Evolutionary conservation across 192 early-diverging fungal genomes (phyloP).

Genomic region (Coemansia sp.): DNA sequence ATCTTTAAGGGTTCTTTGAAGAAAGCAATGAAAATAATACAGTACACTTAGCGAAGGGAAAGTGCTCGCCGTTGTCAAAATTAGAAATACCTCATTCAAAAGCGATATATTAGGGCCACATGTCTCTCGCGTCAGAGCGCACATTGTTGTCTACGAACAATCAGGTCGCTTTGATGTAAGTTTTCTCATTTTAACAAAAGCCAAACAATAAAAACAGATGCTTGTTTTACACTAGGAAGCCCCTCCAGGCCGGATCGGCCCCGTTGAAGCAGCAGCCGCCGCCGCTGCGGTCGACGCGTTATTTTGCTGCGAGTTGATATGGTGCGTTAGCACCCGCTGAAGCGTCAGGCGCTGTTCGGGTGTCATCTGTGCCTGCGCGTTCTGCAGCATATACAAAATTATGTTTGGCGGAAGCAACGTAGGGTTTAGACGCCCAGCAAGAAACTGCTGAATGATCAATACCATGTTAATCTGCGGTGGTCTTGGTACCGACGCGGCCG

Average conservation of each 20-base stretch:
- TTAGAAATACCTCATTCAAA: background rate
- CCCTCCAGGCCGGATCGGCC: constrained; percentile 22
- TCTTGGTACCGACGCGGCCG: constrained; percentile 10
- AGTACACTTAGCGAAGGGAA: too few species aligned
- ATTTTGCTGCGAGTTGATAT: constrained; percentile 20
- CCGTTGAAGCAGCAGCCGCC: constrained; percentile 1
- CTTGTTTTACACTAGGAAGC: background rate
- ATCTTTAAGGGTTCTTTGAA: too few species aligned
- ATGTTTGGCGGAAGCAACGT: constrained; percentile 22
- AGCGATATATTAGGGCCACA: too few species aligned
- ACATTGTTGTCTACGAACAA: too few species aligned
- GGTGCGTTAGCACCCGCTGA: constrained; percentile 24
- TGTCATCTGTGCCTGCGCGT: constrained; percentile 28
- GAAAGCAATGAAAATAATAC: too few species aligned
- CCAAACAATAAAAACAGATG: background rate
- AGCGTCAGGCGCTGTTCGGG: constrained; percentile 24
- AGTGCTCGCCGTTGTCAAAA: background rate
- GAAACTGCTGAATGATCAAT: constrained; percentile 32
- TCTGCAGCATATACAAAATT: constrained; percentile 27
- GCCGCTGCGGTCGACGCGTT: constrained; percentile 2
- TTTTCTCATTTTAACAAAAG: too few species aligned
- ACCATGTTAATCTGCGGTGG: constrained; percentile 31
- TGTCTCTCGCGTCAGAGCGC: too few species aligned
- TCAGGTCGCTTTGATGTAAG: too few species aligned
- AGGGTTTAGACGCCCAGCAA: constrained; percentile 32